Evolutionary conservation across 371 early-diverging fungal species (phyloP).

Genomic region (Rhizopus arrhizus): DNA sequence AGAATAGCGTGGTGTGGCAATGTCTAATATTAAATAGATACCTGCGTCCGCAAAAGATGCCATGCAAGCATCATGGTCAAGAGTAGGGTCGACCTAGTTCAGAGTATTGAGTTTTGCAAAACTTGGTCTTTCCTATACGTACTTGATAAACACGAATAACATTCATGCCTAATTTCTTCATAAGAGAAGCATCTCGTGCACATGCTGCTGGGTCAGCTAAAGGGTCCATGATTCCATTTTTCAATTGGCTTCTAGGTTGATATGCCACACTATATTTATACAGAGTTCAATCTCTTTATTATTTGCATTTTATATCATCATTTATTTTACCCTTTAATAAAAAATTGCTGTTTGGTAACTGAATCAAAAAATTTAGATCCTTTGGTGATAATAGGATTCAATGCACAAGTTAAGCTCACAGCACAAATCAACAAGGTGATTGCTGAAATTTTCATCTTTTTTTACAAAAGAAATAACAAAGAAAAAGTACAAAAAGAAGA

Average conservation of each 20-base stretch:
- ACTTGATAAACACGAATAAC: slow-evolving; percentile 79
- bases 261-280: slow-evolving; percentile 61
- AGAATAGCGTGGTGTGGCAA: slow-evolving; percentile 64
- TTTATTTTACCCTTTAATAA: slow-evolving; percentile 66
- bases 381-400: slow-evolving; percentile 69
- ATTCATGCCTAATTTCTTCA: slow-evolving; percentile 74
- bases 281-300: not conserved
- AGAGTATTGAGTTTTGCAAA: too few species aligned
- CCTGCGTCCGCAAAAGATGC: slow-evolving; percentile 66
- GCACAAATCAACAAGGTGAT: slow-evolving; percentile 14
- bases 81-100: slow-evolving; percentile 56
- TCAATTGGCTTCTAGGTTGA: slow-evolving; percentile 61
- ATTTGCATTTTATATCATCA: too few species aligned
- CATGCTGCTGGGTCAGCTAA: slow-evolving; percentile 65
- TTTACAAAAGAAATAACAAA: not conserved
- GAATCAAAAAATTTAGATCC: slow-evolving; percentile 76
- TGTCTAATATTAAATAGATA: slow-evolving; percentile 73
- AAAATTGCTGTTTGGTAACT: slow-evolving; percentile 73
- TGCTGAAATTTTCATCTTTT: slow-evolving; percentile 16
- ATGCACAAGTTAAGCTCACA: slow-evolving; percentile 23
- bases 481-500: not conserved
- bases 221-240: slow-evolving; percentile 52
- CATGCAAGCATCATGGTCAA: slow-evolving; percentile 79
- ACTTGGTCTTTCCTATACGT: not conserved
- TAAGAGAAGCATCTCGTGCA: slow-evolving; percentile 65